Conservation (phyloP, 495 filamentous ascomycete genomes). For the Aspergillus egyptiacus region DNA sequence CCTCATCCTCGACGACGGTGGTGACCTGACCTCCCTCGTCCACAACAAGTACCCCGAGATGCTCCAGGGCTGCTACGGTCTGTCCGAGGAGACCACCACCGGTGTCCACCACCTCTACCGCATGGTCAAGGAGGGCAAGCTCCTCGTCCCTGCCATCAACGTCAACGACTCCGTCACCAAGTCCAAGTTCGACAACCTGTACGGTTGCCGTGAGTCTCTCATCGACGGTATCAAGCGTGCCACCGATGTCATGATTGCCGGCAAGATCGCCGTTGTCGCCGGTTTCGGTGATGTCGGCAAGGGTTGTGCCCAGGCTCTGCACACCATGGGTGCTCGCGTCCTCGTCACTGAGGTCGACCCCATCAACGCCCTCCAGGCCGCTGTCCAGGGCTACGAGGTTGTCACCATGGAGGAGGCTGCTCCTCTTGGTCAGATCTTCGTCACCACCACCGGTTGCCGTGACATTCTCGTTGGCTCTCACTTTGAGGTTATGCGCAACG, state of each 20-base stretch:
- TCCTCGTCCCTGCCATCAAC: slow-evolving; percentile 95
- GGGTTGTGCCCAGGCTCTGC: slow-evolving; percentile 92
- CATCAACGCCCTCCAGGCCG: slow-evolving; percentile 99
- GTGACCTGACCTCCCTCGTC: slow-evolving; percentile 92
- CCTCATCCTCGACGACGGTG: slow-evolving; percentile 97
- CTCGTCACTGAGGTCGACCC: slow-evolving; percentile 96
- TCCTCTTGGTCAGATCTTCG: slow-evolving; percentile 87
- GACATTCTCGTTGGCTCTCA: slow-evolving; percentile 89
- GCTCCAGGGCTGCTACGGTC: slow-evolving; percentile 94
- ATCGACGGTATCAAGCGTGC: slow-evolving; percentile 99
- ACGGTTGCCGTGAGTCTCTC: slow-evolving; percentile 98
- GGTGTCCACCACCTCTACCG: slow-evolving; percentile 99
- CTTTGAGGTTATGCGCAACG: slow-evolving; percentile 97
- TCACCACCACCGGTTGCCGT: slow-evolving; percentile 98
- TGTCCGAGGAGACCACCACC: slow-evolving; percentile 99
- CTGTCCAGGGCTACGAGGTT: slow-evolving; percentile 95
- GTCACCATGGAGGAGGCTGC: slow-evolving; percentile 96
- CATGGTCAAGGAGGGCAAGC: slow-evolving; percentile 88
- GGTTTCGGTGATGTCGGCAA: slow-evolving; percentile 99
- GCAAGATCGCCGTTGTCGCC: slow-evolving; percentile 94
- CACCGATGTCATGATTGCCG: slow-evolving; percentile 99
- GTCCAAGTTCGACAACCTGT: slow-evolving; percentile 99
- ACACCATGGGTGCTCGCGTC: slow-evolving; percentile 95
- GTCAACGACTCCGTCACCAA: slow-evolving; percentile 99
- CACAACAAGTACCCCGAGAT: slow-evolving; percentile 97